Evolutionary conservation across 441 rosid species (phyloP).

Genomic region (Lagerstroemia fauriei): DNA sequence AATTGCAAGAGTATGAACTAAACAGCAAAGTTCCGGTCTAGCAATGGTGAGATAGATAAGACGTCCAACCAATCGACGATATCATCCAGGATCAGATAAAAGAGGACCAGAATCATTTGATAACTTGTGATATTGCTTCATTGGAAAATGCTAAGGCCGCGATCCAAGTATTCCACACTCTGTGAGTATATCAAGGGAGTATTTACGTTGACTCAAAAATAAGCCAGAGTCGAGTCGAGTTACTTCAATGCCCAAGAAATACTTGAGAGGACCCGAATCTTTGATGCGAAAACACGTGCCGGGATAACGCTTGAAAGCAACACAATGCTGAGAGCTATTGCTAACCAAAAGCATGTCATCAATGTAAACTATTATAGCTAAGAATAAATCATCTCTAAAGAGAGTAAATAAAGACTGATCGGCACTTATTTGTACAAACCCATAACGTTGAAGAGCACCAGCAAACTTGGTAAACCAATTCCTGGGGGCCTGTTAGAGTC

Average conservation of each 20-base stretch:
- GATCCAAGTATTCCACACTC: neutral
- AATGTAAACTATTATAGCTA: neutral
- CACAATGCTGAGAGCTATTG: neutral
- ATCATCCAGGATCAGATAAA: neutral
- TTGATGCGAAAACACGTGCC: constrained; percentile 17
- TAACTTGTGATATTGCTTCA: neutral
- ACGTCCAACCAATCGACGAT: neutral
- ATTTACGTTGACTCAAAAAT: neutral
- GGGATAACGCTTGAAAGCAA: neutral
- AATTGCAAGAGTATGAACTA: too few relatives aligned
- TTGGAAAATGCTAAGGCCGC: neutral
- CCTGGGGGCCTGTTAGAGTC: neutral
- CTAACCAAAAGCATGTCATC: neutral
- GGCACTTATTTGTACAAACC: neutral
- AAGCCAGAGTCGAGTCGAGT: neutral
- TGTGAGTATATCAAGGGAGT: neutral
- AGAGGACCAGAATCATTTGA: neutral
- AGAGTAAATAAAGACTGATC: neutral
- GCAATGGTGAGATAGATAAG: neutral
- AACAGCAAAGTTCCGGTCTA: neutral
- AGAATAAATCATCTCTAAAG: neutral
- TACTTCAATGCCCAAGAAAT: constrained; percentile 18
- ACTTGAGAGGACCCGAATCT: neutral
- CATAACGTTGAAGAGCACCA: neutral
- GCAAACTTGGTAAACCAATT: neutral